Evolutionary conservation across 139 green algal species (phyloP).

Genomic region (Picochlorum sp.): DNA sequence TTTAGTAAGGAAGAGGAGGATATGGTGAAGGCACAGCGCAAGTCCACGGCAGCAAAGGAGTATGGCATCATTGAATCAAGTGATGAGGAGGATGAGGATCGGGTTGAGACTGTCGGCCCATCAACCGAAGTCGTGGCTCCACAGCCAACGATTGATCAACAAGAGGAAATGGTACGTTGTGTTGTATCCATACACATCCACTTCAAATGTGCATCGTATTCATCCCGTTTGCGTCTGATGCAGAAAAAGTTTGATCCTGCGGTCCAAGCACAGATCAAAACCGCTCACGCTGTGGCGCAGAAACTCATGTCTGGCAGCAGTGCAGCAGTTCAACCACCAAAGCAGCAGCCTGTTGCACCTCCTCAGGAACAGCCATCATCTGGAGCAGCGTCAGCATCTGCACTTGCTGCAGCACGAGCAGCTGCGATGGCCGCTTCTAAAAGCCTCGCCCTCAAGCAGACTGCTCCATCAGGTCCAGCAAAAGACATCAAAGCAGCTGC

Average conservation of each 20-base stretch:
- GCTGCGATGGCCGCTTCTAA: neutral
- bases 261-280: constrained; percentile 28
- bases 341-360: neutral
- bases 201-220: neutral
- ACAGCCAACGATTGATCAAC: neutral
- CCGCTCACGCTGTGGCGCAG: constrained; percentile 37
- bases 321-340: neutral
- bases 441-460: too few species aligned
- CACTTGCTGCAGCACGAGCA: constrained; percentile 8
- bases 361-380: constrained; percentile 1
- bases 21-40: constrained; percentile 34
- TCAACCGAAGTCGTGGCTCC: neutral
- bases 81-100: constrained; percentile 35
- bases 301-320: constrained; percentile 17
- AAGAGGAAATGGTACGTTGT: neutral
- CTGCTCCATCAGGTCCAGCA: neutral
- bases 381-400: constrained; percentile 7
- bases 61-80: constrained; percentile 40
- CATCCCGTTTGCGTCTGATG: constrained; percentile 9
- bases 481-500: neutral
- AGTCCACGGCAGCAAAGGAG: constrained; percentile 41
- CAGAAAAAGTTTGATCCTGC: neutral
- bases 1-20: constrained; percentile 88
- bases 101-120: neutral
- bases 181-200: neutral